Evolutionary conservation across 257 asterid species (phyloP).

Genomic region (Paraleonurus japonicus): DNA sequence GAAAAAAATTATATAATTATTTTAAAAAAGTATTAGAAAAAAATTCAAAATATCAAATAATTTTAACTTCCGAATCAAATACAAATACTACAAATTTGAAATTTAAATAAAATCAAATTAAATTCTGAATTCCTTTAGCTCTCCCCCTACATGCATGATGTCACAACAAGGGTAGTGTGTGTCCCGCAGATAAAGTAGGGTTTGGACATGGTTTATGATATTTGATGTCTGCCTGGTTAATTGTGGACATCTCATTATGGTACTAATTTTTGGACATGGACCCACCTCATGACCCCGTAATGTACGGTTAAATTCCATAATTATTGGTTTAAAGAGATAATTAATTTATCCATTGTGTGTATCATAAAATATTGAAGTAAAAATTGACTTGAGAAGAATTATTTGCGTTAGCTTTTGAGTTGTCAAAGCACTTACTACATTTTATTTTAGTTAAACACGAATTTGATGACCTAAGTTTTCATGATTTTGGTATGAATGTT

Average conservation of each 20-base stretch:
- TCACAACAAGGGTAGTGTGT: too few species aligned
- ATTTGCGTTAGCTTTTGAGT: slow-evolving; percentile 27
- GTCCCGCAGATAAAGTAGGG: slow-evolving; percentile 21
- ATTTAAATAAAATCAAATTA: too few species aligned
- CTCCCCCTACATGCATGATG: too few species aligned
- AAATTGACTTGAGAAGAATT: slow-evolving; percentile 23
- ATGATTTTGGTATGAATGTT: not conserved
- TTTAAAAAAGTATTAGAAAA: too few species aligned
- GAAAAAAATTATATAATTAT: too few species aligned
- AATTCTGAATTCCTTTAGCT: too few species aligned
- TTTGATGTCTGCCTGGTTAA: slow-evolving; percentile 12
- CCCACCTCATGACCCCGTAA: slow-evolving; percentile 26
- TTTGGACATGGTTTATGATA: not conserved
- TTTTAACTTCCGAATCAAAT: too few species aligned
- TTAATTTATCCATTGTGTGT: slow-evolving; percentile 14
- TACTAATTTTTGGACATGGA: slow-evolving; percentile 10
- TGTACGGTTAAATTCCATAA: slow-evolving; percentile 32
- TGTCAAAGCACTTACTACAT: slow-evolving; percentile 34
- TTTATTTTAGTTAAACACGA: slow-evolving; percentile 9
- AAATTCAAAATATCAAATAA: too few species aligned
- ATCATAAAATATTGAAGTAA: slow-evolving; percentile 11
- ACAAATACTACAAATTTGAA: too few species aligned
- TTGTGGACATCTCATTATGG: slow-evolving; percentile 24
- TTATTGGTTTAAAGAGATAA: slow-evolving; percentile 2
- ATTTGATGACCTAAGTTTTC: slow-evolving; percentile 2